Evolutionary conservation across 129 eudicot genomes (phyloP), one percentile per base, ranked within the genome.

Genomic region (Escallonia herrerae): DNA sequence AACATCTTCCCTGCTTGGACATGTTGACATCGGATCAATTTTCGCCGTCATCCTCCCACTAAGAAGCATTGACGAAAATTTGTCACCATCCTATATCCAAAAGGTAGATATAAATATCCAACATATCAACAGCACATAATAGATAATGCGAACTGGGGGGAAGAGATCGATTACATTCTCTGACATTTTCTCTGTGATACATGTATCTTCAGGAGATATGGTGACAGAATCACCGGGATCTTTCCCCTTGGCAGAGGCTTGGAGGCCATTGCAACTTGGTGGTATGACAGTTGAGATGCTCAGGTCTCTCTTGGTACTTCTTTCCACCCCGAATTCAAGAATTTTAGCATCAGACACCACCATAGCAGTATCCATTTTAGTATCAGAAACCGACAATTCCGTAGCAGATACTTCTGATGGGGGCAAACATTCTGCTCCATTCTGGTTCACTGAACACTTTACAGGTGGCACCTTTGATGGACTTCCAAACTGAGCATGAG

Each of bases 121-220:
- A 4, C 33, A 22, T 0, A 22, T 22, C 33, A 22, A 22, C 33
- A 22, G 33, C 1, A 22, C 33, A 22, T 22, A 22, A 22, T 22
- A 22, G 33, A 3, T 45, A 5, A 48, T 12, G 41, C 41, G 22
- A 44, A 45, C 40, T 42, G 22, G 40, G 15, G 4, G 33, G 2
- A 64, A 56, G n/a, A 5, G 48, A 49, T 47, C 7, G 60, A 56
- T 61, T 68, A 80, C 85, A 81, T 68, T 47, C 42, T 13, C 51
- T 40, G 74, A 56, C 5, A 15, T 56, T 15, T 43, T 65, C 14
- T 9, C 67, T 3, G 46, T 40, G 12, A 22, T 48, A 52, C 15
- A 51, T 2, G 42, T 3, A 15, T 45, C 38, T 37, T 8, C 63
- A 41, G 60, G 44, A 11, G 58, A 44, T 46, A 7, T 15, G 7